Evolutionary conservation across 768 basidiomycete genomes (phyloP).

Genomic region (Tricholoma terreum): DNA sequence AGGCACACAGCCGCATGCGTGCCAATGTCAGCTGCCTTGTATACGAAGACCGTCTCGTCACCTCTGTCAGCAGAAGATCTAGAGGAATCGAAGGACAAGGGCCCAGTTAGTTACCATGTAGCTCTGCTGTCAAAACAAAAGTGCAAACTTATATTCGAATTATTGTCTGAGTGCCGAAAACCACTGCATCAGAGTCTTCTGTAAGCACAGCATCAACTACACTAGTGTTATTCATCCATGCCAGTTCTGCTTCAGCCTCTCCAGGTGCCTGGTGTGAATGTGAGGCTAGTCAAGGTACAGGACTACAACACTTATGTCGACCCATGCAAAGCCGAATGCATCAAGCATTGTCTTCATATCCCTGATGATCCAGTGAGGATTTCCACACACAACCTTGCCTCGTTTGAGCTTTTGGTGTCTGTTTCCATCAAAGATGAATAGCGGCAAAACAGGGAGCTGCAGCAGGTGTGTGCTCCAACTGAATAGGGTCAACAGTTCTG

Average conservation of each 20-base stretch:
- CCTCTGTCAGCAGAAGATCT: too few relatives aligned
- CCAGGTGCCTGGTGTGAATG: slow-evolving; percentile 3
- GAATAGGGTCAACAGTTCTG: background rate
- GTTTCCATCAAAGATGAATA: slow-evolving; percentile 6
- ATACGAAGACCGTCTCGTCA: background rate
- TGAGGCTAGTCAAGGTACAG: background rate
- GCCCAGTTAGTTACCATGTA: too few relatives aligned
- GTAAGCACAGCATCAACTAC: slow-evolving; percentile 5
- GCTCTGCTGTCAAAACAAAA: too few relatives aligned
- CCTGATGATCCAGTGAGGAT: background rate
- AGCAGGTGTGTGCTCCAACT: background rate
- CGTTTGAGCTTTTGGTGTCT: background rate
- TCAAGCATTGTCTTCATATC: slow-evolving; percentile 6
- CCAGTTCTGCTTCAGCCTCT: slow-evolving; percentile 11
- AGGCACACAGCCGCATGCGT: background rate
- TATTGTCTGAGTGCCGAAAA: slow-evolving; percentile 3
- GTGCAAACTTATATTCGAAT: background rate
- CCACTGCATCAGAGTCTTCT: slow-evolving; percentile 5
- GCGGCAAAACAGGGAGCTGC: slow-evolving; percentile 2
- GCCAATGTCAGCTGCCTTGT: background rate
- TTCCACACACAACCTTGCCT: background rate
- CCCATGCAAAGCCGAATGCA: slow-evolving; percentile 2
- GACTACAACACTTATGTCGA: background rate
- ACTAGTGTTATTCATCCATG: slow-evolving; percentile 1
- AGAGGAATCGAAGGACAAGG: too few relatives aligned